These are phyloP conservation scores for Craterostigma plantagineum DNA, from an alignment of 257 asterid species.

Conservation along the genomic window DNA sequence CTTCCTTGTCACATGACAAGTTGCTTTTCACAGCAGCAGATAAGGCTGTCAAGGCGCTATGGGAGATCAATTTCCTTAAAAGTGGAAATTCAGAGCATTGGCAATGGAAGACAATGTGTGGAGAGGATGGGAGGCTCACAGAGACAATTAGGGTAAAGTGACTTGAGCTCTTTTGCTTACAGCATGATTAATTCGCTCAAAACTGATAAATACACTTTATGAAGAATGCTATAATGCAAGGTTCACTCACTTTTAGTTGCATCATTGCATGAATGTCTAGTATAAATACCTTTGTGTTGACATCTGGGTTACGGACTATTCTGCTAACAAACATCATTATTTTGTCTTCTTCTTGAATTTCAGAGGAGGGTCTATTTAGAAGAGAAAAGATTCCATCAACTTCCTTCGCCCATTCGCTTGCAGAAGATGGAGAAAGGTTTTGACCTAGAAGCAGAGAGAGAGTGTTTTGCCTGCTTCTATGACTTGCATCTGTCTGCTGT, in stretches of 20 bases:
- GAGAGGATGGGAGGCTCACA: conserved; percentile 44
- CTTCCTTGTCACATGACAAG: conserved; percentile 75
- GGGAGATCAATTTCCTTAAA: conserved; percentile 23
- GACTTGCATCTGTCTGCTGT: conserved; percentile 48
- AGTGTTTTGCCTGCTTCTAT: conserved; percentile 53
- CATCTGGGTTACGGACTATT: too few relatives aligned
- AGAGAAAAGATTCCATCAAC: conserved; percentile 35
- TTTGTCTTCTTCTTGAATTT: conserved; percentile 4
- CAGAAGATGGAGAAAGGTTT: conserved; percentile 39
- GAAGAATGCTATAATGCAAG: too few relatives aligned
- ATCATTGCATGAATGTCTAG: too few relatives aligned
- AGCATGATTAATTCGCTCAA: not conserved
- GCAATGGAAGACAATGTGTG: conserved; percentile 60
- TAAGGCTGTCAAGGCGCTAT: conserved; percentile 37
- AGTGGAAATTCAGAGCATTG: conserved; percentile 23
- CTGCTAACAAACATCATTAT: too few relatives aligned
- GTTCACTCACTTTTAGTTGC: too few relatives aligned
- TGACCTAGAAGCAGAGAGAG: conserved; percentile 35
- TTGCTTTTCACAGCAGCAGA: conserved; percentile 48
- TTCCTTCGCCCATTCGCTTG: conserved; percentile 12
- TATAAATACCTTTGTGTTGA: not conserved
- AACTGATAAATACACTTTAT: too few relatives aligned
- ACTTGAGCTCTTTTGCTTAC: too few relatives aligned
- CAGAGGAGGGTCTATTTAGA: conserved; percentile 41
- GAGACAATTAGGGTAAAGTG: conserved; percentile 47